Evolutionary conservation across 805 yeast species (phyloP).

Genomic region (Danielozyma ontarioensis): DNA sequence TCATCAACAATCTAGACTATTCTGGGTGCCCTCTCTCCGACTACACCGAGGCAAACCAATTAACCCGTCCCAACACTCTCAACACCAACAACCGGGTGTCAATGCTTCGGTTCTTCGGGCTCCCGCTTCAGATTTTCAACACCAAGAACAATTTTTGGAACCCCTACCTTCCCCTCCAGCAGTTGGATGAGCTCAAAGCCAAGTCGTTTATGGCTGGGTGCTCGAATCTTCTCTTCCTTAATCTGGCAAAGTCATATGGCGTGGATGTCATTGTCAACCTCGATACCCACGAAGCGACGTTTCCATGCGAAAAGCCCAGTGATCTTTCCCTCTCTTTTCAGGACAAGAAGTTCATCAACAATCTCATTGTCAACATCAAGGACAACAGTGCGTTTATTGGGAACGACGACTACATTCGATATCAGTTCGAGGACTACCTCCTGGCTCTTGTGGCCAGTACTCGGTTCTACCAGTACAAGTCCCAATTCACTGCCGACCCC

Average conservation of each 20-base stretch:
- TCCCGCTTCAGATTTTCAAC: conserved; percentile 83
- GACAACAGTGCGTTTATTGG: conserved; percentile 29
- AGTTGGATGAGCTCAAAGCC: conserved; percentile 68
- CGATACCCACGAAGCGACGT: conserved; percentile 48
- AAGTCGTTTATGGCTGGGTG: conserved; percentile 75
- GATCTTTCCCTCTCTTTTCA: conserved; percentile 29
- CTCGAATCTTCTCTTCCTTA: conserved; percentile 75
- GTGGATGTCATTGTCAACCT: conserved; percentile 73
- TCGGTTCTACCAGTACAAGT: conserved; percentile 60
- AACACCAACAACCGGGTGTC: conserved; percentile 76
- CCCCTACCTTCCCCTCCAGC: conserved; percentile 94
- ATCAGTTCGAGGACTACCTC: conserved; percentile 86
- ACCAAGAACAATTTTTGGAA: conserved; percentile 78
- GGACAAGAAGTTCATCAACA: conserved; percentile 74
- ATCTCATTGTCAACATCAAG: conserved; percentile 46
- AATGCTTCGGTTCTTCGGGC: conserved; percentile 72
- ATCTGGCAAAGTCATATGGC: conserved; percentile 49
- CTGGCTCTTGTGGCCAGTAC: conserved; percentile 68
- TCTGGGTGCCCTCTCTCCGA: conserved; percentile 73
- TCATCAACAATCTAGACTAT: conserved; percentile 65
- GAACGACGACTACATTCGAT: conserved; percentile 78
- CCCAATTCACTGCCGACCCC: conserved; percentile 31
- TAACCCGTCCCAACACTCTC: conserved; percentile 60
- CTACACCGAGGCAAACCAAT: conserved; percentile 44
- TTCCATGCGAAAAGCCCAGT: conserved; percentile 31